Base-by-base conservation (phyloP, 306 rosid genomes). In the Alnus glutinosa region DNA sequence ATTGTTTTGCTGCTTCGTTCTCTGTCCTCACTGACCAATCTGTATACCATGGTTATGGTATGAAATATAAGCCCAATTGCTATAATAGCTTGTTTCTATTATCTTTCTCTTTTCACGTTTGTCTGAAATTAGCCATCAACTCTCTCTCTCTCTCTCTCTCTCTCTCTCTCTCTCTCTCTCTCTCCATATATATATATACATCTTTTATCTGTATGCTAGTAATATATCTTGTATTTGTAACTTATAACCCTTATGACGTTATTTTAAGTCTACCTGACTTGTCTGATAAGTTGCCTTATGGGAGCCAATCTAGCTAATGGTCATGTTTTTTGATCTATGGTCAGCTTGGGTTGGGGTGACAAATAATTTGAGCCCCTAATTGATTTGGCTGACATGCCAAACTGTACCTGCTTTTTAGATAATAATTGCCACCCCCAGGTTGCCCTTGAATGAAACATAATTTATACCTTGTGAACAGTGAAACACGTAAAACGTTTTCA, bases 11-110 rank as follows among this genome's bases (percentile, higher is more conserved):
- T 95, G 62, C 86, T 95, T 74, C 96, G 88, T 71, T 87, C 99
- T 73, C 79, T 95, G 34, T 71, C 96, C 75, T 95, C 99, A 4
- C 85, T 95, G 80, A 93, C 99, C 80, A 95, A 93, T 83, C 87
- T 95, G 73, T 95, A 79, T 89, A 93, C 99, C 78, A 95, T 95
- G 99, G 96, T 93, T 74, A 95, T 95, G 99, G 99, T 95, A 90
- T 73, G 92, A 46, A 42, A 75, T 9, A 52, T 46, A 67, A 58
- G 72, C 47, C 77, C 86, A 55, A 34, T 76, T 69, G 49, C 54
- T 79, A 66, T 61, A 48, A 54, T 55, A 55, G 19, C 12, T 42
- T 47, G 44, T 78, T 48, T 78, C 62, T 71, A 6, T 11, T n/a
- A n/a, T 10, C 19, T 66, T 52, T 49, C 37, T 68, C 1, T n/a